Base-by-base conservation (phyloP, 345 rosid genomes). In the Brassica cretica region DNA sequence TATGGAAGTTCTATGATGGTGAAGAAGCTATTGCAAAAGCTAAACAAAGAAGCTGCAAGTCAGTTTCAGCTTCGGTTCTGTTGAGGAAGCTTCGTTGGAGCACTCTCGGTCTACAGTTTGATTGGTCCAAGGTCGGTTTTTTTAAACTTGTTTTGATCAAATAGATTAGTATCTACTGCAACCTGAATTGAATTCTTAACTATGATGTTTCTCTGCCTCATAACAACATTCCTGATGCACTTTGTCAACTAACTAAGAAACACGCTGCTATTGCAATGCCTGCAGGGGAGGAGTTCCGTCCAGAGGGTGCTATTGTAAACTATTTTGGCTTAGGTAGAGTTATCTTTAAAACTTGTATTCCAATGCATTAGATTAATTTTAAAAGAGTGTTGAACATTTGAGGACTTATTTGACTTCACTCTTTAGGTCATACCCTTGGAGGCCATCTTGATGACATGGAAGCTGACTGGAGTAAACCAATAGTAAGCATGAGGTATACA, bases 391-490 rank as follows among this genome's bases (percentile, higher is more conserved):
- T 46, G 68, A 32, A 59, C 6, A n/a, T 41, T 58, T 24, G 72
- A 55, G 21, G 3, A 35, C 71, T n/a, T 62, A 51, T 69, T 39
- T 19, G 3, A 68, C 27, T 5, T 16, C n/a, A 0, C 5, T 55
- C 8, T 67, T 73, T 82, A 94, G 98, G 94, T 64, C 98, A 92
- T 87, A 82, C 95, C 33, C 90, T 94, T 35, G 98, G 98, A 64
- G 99, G 98, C 25, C 99, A 94, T 81, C 87, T 91, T 73, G 99
- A 92, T 85, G 99, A 92, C 76, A 92, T 92, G 98, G 98, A 94
- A 87, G 89, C 80, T 19, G 98, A 92, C 73, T 94, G 97, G 99
- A 92, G 93, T 76, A 94, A 89, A 74, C 97, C 98, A 39, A 90
- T 94, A 61, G 97, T 91, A 71, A 94, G 99, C 93, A 81, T 94